Evolutionary conservation across 768 basidiomycete genomes (phyloP), one percentile per base, ranked within the genome.

Genomic region (Filobasidium floriforme): DNA sequence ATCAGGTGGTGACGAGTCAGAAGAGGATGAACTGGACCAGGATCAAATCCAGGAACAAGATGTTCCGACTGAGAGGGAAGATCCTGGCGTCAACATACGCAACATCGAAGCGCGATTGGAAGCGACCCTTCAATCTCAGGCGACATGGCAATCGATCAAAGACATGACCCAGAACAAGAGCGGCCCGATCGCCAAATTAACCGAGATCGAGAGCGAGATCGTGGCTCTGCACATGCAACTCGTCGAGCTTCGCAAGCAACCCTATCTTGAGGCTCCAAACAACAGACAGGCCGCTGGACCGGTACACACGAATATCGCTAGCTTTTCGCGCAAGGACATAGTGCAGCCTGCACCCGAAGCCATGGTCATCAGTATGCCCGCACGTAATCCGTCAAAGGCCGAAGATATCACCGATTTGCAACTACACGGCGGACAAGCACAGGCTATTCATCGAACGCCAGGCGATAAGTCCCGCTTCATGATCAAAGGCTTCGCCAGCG

Each of bases 401-500:
- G 46, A 18, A 14, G 46, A 49, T 6, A 37, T 49, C 22, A 49
- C 18, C 46, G 46, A 49, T 49, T 12, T 49, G 46, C 46, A 49
- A 18, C 46, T 49, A 22, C 15, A 15, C 46, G 22, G 46, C 12
- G 46, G 46, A 15, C 15, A 18, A 49, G 46, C 46, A 49, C 54
- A 32, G 15, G 22, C 22, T 22, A 15, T 57, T 7, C 26, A 15
- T 57, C 54, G 54, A 26, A 32, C 26, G 22, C 22, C 54, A 22
- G 54, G 54, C 14, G 54, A 57, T n/a, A 57, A 57, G 29, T 14
- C 26, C 24, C 54, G 54, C 15, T 57, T 57, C 54, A 26, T 57
- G 54, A 22, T 57, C 22, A 32, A 24, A 15, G 54, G 54, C 3
- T 57, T 3, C 6, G 15, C 19, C 12, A 12, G 46, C 12, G 5